Evolutionary conservation across 257 asterid genomes (phyloP), one percentile per base, ranked within the genome.

Genomic region (Fraxinus cuspidata): DNA sequence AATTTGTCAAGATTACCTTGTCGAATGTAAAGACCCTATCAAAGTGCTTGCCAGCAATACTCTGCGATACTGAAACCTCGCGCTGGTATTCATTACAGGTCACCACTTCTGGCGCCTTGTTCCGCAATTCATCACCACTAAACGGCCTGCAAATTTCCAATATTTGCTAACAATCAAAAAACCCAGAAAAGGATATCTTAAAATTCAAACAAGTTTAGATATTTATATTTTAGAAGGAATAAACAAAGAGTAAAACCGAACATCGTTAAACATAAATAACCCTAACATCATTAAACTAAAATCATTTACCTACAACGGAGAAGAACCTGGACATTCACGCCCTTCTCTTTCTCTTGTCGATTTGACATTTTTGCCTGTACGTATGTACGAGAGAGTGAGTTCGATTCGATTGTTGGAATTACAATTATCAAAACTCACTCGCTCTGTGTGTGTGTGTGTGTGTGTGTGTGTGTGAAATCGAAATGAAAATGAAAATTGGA

Each of bases 291-390:
- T 9, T 64, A 15, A 34, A 15, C 74, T 19, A 34, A 37, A 56
- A 7, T 16, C 10, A 29, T 35, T 29, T 84, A 94, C 99, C 99
- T 88, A 89, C 99, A 94, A 28, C 99, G 99, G 74, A 94, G 97
- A 34, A 94, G 92, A 76, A 94, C 99, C 87, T 94, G 99, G 38
- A 94, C 97, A 81, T 94, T 94, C 6, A 94, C 98, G 0, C 99
- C 95, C 71, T 94, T 90, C 79, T 91, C 97, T 40, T 90, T 94
- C 72, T 91, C 96, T 63, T 85, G 90, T 66, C 97, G 89, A 83
- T 74, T 71, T 60, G 97, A 91, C 97, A 94, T 93, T 77, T 72
- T 79, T 32, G 71, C 34, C 25, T 31, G 21, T 60, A 0, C 67
- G 51, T 25, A 5, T 38, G 35, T 38, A 21, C 13, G 66, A 58